These are phyloP conservation scores for Xylaria sp. DNA, from an alignment of 2,329 filamentous ascomycete genomes.

Conservation along the genomic window DNA sequence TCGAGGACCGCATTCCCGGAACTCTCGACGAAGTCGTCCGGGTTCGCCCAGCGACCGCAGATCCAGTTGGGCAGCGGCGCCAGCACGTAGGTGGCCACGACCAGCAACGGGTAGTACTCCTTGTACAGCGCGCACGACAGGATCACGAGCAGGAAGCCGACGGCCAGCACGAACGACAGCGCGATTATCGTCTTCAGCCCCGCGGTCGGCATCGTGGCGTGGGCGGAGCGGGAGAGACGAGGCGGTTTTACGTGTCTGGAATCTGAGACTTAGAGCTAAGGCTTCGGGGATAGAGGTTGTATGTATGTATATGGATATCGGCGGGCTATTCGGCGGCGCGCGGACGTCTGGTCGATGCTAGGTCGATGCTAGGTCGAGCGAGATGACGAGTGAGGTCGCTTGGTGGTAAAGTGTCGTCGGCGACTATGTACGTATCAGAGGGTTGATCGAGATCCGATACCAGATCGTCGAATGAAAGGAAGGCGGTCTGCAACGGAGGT, in stretches of 20 bases:
- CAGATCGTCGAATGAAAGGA: not conserved
- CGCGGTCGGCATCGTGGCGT: constrained; percentile 73
- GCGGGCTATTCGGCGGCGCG: constrained; percentile 15
- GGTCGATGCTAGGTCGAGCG: not conserved
- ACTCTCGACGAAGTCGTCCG: constrained; percentile 94
- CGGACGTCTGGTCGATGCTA: not conserved
- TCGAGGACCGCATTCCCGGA: constrained; percentile 87
- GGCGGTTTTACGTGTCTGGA: not conserved
- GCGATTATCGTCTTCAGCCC: constrained; percentile 99
- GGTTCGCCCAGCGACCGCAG: constrained; percentile 86
- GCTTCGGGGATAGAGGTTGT: not conserved
- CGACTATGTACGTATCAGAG: constrained; percentile 3
- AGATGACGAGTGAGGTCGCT: not conserved
- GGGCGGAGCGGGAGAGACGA: constrained; percentile 15
- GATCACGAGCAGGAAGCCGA: constrained; percentile 98
- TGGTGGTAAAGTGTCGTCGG: not conserved
- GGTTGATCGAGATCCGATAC: not conserved
- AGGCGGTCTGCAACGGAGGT: constrained; percentile 3
- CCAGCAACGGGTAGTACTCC: constrained; percentile 93
- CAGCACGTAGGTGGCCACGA: constrained; percentile 94
- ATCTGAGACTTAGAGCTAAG: not conserved
- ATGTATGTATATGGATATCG: not conserved
- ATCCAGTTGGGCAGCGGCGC: constrained; percentile 98
- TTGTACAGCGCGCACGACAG: constrained; percentile 95
- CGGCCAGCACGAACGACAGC: constrained; percentile 97